Evolutionary conservation across 202 grass and related monocot species (phyloP).

Genomic region (Setaria italica): DNA sequence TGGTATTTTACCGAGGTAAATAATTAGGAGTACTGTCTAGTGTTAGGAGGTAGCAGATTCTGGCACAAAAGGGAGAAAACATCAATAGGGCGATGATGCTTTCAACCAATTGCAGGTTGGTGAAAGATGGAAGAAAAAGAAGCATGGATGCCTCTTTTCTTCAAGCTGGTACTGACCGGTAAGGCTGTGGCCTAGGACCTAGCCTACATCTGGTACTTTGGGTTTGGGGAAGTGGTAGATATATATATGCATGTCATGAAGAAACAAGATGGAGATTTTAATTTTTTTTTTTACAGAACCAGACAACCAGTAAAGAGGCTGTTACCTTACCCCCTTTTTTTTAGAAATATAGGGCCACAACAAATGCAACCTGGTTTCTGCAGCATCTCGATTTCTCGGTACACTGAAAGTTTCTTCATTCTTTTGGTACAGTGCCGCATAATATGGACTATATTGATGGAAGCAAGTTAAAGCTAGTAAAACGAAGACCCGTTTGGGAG

Average conservation of each 20-base stretch:
- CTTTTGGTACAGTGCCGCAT: background rate
- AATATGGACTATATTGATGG: background rate
- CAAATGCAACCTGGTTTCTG: background rate
- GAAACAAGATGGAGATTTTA: background rate
- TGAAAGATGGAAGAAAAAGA: slow-evolving; percentile 7
- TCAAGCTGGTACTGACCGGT: slow-evolving; percentile 3
- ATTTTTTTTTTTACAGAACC: slow-evolving; percentile 1
- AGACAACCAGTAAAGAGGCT: background rate
- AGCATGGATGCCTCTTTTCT: slow-evolving; percentile 20
- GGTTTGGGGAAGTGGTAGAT: background rate
- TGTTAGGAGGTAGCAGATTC: background rate
- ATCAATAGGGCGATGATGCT: background rate
- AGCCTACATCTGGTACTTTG: slow-evolving; percentile 4
- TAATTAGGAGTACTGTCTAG: background rate
- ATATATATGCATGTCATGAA: slow-evolving; percentile 1
- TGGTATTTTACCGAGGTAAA: background rate
- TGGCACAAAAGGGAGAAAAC: background rate
- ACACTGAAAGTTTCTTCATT: too few species aligned
- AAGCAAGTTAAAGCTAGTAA: background rate
- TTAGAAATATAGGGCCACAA: background rate
- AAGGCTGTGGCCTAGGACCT: slow-evolving; percentile 25
- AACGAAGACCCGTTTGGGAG: background rate
- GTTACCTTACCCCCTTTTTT: background rate
- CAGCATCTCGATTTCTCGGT: background rate
- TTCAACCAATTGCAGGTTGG: slow-evolving; percentile 13